Conservation (phyloP, 2,329 filamentous ascomycete species). For the Teratosphaeria pseudoeucalypti region DNA sequence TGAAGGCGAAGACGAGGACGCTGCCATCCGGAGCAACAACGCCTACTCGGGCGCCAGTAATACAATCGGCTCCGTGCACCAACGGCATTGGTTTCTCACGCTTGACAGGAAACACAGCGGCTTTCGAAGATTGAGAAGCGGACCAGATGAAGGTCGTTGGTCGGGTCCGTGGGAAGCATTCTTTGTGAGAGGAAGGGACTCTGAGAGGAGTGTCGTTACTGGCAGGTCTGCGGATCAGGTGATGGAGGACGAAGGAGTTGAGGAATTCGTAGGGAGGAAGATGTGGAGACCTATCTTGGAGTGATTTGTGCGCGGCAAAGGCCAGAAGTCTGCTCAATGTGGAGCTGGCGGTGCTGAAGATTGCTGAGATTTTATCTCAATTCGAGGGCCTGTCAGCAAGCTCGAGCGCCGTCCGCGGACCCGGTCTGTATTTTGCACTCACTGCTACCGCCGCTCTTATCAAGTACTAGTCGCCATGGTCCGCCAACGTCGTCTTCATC, state of each 20-base stretch:
- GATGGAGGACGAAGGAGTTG: conserved; percentile 50
- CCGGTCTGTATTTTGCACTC: too few species aligned
- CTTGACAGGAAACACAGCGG: conserved; percentile 51
- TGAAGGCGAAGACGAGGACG: conserved; percentile 14
- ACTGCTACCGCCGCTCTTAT: too few species aligned
- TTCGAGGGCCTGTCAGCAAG: too few species aligned
- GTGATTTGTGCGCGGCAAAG: conserved; percentile 6
- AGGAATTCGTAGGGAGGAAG: conserved; percentile 46
- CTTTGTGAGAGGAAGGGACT: conserved; percentile 48
- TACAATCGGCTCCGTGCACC: conserved; percentile 55
- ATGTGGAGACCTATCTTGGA: conserved; percentile 44
- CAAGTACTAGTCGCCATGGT: too few species aligned
- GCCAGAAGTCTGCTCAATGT: background rate
- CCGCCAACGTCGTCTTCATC: too few species aligned
- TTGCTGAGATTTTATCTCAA: background rate
- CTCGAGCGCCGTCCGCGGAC: too few species aligned
- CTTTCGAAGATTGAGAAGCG: conserved; percentile 35
- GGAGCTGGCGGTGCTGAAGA: background rate
- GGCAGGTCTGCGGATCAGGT: conserved; percentile 50
- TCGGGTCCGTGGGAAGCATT: conserved; percentile 45
- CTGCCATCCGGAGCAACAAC: conserved; percentile 45
- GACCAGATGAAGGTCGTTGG: conserved; percentile 20
- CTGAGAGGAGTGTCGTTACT: conserved; percentile 58
- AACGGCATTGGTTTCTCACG: conserved; percentile 56
- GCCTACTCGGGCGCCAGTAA: conserved; percentile 58